Conservation (phyloP, 2,329 filamentous ascomycete genomes). For the Cladophialophora chaetospira region DNA sequence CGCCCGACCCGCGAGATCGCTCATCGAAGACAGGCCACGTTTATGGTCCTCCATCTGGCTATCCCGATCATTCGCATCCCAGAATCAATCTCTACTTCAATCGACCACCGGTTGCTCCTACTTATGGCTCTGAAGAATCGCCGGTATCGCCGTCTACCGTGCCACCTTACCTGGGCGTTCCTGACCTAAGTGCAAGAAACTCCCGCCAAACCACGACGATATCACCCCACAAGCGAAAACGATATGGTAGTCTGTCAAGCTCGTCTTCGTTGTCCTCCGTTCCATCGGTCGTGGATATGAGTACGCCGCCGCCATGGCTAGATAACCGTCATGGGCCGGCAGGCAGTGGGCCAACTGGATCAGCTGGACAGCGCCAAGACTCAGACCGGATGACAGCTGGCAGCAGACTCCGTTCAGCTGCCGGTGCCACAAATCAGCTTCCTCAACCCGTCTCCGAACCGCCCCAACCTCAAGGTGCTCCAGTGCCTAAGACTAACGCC, state of each 20-base stretch:
- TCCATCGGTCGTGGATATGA: slow-evolving; percentile 41
- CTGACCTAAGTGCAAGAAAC: slow-evolving; percentile 6
- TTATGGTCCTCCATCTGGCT: slow-evolving; percentile 3
- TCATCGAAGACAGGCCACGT: slow-evolving; percentile 3
- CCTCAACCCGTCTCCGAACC: slow-evolving; percentile 14
- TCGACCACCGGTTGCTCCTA: neutral
- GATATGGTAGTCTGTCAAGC: slow-evolving; percentile 35
- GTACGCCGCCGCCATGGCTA: slow-evolving; percentile 32
- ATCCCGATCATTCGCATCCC: slow-evolving; percentile 3
- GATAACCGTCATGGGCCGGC: slow-evolving; percentile 11
- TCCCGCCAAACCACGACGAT: slow-evolving; percentile 8
- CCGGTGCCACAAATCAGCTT: slow-evolving; percentile 12
- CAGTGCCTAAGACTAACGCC: slow-evolving; percentile 8
- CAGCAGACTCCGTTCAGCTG: slow-evolving; percentile 28
- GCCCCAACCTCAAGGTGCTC: neutral
- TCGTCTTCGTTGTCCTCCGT: slow-evolving; percentile 45
- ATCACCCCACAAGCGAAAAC: slow-evolving; percentile 26
- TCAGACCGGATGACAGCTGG: slow-evolving; percentile 23
- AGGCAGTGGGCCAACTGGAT: slow-evolving; percentile 18
- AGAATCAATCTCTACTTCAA: slow-evolving; percentile 22
- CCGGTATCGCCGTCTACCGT: slow-evolving; percentile 11
- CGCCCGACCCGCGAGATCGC: slow-evolving; percentile 11
- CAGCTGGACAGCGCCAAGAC: slow-evolving; percentile 28
- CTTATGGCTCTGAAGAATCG: slow-evolving; percentile 3
- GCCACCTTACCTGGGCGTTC: neutral